Evolutionary conservation across 331 rosid species (phyloP).

Genomic region (Arachis monticola): DNA sequence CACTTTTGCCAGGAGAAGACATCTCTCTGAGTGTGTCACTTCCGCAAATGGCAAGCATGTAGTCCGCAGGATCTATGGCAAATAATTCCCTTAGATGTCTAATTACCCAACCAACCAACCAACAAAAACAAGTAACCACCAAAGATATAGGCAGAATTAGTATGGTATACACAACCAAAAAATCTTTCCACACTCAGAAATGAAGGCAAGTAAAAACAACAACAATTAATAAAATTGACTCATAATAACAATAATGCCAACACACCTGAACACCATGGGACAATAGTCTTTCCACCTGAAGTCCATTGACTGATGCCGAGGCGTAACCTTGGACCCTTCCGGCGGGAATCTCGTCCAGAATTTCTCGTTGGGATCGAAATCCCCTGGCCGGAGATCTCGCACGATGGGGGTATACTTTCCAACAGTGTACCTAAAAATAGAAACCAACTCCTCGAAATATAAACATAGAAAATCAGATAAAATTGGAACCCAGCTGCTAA

Average conservation of each 20-base stretch:
- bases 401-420: slow-evolving; percentile 48
- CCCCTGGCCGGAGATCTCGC: slow-evolving; percentile 51
- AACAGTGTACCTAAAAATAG: slow-evolving; percentile 50
- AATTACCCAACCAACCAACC: slow-evolving; percentile 43
- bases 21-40: slow-evolving; percentile 54
- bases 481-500: not conserved
- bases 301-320: slow-evolving; percentile 53
- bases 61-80: slow-evolving; percentile 67
- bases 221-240: slow-evolving; percentile 5
- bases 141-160: slow-evolving; percentile 45
- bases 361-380: slow-evolving; percentile 64
- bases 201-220: not conserved
- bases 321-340: slow-evolving; percentile 58
- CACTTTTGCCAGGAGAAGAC: slow-evolving; percentile 71
- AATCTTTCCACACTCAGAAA: slow-evolving; percentile 37
- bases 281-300: slow-evolving; percentile 70
- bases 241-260: not conserved
- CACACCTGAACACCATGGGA: slow-evolving; percentile 67
- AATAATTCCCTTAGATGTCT: slow-evolving; percentile 71
- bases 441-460: slow-evolving; percentile 7
- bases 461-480: not conserved
- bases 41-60: slow-evolving; percentile 60
- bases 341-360: slow-evolving; percentile 62
- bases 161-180: slow-evolving; percentile 4
- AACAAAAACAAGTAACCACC: slow-evolving; percentile 42